Percentiles rank a stretch among this genome's conserved stretches.
Conservation (phyloP, 2,329 filamentous ascomycete species). For the Venturia nashicola region DNA sequence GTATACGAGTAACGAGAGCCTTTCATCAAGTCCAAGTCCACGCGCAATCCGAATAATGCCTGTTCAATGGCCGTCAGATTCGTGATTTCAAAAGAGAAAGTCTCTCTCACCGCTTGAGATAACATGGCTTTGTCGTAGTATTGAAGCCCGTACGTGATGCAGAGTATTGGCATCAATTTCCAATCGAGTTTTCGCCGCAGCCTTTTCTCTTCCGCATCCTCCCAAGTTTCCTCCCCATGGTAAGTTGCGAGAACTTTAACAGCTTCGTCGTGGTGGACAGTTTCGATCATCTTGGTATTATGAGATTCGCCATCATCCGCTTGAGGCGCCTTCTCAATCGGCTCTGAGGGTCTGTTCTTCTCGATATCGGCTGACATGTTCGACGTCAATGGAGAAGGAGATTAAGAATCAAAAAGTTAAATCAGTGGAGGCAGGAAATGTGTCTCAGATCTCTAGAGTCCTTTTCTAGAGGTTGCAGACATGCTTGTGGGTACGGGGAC, state of each 20-base stretch:
- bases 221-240: slow-evolving; percentile 31
- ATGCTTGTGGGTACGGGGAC: neutral
- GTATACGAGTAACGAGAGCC: slow-evolving; percentile 35
- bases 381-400: neutral
- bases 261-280: slow-evolving; percentile 27
- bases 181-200: slow-evolving; percentile 31
- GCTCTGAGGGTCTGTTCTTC: neutral
- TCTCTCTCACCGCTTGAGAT: slow-evolving; percentile 34
- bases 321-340: neutral
- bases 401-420: neutral
- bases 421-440: neutral
- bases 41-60: slow-evolving; percentile 30
- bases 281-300: slow-evolving; percentile 15
- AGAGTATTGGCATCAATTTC: slow-evolving; percentile 34
- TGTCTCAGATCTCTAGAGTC: neutral
- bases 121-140: slow-evolving; percentile 43
- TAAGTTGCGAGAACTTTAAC: slow-evolving; percentile 30
- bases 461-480: neutral
- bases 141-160: slow-evolving; percentile 33
- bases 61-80: slow-evolving; percentile 11
- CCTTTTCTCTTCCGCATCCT: slow-evolving; percentile 29
- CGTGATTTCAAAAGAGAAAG: too few species aligned
- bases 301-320: neutral
- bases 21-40: slow-evolving; percentile 26
- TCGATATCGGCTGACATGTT: neutral